A percentile compares a stretch with the other conserved stretches of the same genome.
Evolutionary conservation across 495 filamentous ascomycete genomes (phyloP).

Genomic region (Aspergillus ellipticus): DNA sequence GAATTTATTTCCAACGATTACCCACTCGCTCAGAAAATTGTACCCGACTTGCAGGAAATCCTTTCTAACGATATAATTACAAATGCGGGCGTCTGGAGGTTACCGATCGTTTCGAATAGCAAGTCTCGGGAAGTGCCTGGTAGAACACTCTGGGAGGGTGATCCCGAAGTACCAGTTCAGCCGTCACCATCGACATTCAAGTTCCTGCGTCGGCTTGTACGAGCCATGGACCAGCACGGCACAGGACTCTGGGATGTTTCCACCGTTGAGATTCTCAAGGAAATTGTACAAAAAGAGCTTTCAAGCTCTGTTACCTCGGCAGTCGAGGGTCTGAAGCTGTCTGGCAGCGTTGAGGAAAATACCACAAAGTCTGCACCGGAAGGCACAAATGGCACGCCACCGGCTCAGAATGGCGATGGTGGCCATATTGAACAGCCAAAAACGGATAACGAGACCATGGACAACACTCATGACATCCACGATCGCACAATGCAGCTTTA

Average conservation of each 20-base stretch:
- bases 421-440: conserved; percentile 1
- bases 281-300: conserved; percentile 37
- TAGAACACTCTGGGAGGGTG: conserved; percentile 71
- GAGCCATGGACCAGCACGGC: conserved; percentile 65
- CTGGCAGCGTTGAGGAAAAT: conserved; percentile 5
- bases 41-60: conserved; percentile 56
- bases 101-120: conserved; percentile 6
- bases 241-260: conserved; percentile 79
- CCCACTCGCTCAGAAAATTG: conserved; percentile 37
- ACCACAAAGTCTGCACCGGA: conserved; percentile 12
- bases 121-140: conserved; percentile 32
- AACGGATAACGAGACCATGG: neutral
- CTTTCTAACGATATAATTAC: conserved; percentile 40
- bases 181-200: conserved; percentile 75
- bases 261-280: conserved; percentile 63
- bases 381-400: conserved; percentile 1
- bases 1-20: conserved; percentile 35
- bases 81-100: conserved; percentile 10
- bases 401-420: conserved; percentile 4
- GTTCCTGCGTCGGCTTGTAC: conserved; percentile 62
- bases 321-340: conserved; percentile 21
- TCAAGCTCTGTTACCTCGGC: conserved; percentile 19
- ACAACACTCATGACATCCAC: conserved; percentile 22
- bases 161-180: conserved; percentile 72
- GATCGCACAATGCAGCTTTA: conserved; percentile 68